Base-by-base conservation (phyloP, 2,329 filamentous ascomycete species). In the Neonectria sp. region DNA sequence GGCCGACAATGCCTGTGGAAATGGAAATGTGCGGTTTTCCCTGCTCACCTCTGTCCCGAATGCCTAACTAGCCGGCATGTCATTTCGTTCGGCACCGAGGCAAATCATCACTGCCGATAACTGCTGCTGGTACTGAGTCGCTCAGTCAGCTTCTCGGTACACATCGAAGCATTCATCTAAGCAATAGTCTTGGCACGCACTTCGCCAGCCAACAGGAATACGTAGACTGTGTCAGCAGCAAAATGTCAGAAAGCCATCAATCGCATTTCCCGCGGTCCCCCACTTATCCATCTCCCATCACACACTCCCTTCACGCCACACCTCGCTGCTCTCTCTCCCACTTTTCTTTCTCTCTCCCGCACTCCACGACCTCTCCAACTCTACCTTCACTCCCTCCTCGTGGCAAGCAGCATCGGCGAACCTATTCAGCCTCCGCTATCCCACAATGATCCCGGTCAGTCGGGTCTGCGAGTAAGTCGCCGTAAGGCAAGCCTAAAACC, bases 381-480 rank as follows among this genome's bases (percentile, higher is more conserved):
- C 15, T 21, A 7, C 13, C 9, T n/a, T 4, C 40, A n/a, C n/a
- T 21, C 40, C 40, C n/a, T 24, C 40, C 40, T 24, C 40, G 40
- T 45, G 40, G 40, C 40, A 45, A 45, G 40, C 40, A 45, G n/a
- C 53, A 15, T 29, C 33, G 24, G 24, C 45, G 17, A 43, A 29
- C 43, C 40, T 43, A 29, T 31, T 31, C 11, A 27, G 9, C 15
- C 9, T 6, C 40, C 37, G 37, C 37, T n/a, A 33, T 45, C 24
- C 55, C 35, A 46, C 24, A 53, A 60, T 60, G 27, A 48, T 51
- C 48, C 48, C 48, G 48, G 48, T 48, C 25, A 27, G 58, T 52
- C 58, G 58, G 58, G 35, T 52, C 35, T 51, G 25, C 56, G 45
- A 43, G 33, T 49, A 37, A 51, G 46, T 53, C 58, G 40, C 40